These are phyloP conservation scores for Trametes cinnabarina DNA, from an alignment of 768 basidiomycete genomes.

Conservation along the genomic window DNA sequence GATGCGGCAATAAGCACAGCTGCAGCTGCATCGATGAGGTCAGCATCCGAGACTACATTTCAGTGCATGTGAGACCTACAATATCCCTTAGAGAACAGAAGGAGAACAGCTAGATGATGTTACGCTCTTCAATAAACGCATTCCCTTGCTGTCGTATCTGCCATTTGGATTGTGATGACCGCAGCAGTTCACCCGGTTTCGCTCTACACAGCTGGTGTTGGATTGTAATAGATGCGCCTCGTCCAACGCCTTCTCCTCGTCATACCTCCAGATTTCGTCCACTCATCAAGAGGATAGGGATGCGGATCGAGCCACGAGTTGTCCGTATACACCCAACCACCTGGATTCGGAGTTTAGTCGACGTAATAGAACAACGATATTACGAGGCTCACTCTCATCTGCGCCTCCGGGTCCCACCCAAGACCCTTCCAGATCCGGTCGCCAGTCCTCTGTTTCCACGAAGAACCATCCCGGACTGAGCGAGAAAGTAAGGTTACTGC, in stretches of 20 bases:
- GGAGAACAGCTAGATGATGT: too few species aligned
- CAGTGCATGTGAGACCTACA: too few species aligned
- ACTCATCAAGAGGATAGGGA: conserved; percentile 39
- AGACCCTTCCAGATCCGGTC: conserved; percentile 54
- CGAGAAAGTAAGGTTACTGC: conserved; percentile 79
- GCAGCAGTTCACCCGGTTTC: too few species aligned
- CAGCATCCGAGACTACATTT: too few species aligned
- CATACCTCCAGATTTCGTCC: conserved; percentile 43
- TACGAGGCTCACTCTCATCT: conserved; percentile 33
- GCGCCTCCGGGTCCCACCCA: conserved; percentile 47
- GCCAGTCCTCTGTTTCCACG: conserved; percentile 76
- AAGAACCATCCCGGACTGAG: conserved; percentile 75
- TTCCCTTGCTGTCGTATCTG: too few species aligned
- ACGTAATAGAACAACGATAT: conserved; percentile 9
- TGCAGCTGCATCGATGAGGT: too few species aligned
- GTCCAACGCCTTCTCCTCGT: conserved; percentile 72
- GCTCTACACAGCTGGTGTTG: not conserved
- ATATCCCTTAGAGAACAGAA: too few species aligned
- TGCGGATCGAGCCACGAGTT: conserved; percentile 65
- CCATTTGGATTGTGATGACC: too few species aligned
- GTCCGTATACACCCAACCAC: conserved; percentile 82
- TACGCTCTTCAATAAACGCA: too few species aligned
- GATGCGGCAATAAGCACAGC: too few species aligned
- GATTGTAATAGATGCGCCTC: conserved; percentile 56
- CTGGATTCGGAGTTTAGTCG: conserved; percentile 31